Evolutionary conservation across 208 protist species (phyloP).

Genomic region (Trypanosoma conorhini): DNA sequence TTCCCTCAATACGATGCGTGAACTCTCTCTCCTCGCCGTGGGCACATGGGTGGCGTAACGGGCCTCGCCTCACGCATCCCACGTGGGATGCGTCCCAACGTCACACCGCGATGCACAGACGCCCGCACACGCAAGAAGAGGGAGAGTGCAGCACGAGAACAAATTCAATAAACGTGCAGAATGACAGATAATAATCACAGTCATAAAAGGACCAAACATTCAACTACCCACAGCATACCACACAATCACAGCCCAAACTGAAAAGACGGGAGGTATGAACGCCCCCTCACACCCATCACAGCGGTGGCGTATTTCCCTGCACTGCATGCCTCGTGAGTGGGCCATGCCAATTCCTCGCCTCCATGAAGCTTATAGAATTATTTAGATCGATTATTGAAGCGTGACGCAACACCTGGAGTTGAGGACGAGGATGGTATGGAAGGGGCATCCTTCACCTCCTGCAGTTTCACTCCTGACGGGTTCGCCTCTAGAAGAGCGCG

Average conservation of each 20-base stretch:
- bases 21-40: not conserved
- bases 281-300: not conserved
- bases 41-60: not conserved
- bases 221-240: conserved; percentile 2
- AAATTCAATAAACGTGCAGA: not conserved
- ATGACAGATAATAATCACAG: not conserved
- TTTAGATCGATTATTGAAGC: conserved; percentile 45
- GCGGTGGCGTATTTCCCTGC: not conserved
- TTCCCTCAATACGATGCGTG: not conserved
- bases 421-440: conserved; percentile 11
- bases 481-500: conserved; percentile 82
- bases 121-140: not conserved
- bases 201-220: not conserved
- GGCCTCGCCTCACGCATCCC: conserved; percentile 2
- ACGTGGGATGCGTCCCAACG: not conserved
- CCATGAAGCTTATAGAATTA: not conserved
- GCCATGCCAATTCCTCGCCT: too few species aligned
- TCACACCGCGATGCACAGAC: conserved; percentile 1
- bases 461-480: conserved; percentile 77
- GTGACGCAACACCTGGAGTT: conserved; percentile 53
- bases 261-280: not conserved
- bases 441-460: conserved; percentile 45
- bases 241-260: not conserved
- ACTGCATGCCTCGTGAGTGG: not conserved
- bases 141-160: not conserved